Percentiles rank a stretch among this genome's conserved stretches.
These are phyloP conservation scores for Hymenotorrendiella dingleyae DNA, from an alignment of 2,329 filamentous ascomycete species.

Conservation along the genomic window DNA sequence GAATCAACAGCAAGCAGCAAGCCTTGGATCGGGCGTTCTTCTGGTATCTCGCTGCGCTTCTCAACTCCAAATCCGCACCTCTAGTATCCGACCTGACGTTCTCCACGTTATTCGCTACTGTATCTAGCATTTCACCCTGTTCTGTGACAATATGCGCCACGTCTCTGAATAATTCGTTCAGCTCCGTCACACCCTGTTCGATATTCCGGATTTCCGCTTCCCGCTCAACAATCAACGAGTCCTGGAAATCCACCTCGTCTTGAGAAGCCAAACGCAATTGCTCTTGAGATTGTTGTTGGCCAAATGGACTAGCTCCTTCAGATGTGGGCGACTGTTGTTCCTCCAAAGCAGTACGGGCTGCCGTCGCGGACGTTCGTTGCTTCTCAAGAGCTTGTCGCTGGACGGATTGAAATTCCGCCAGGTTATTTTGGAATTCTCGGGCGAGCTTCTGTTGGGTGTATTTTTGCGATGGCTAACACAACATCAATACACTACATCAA, in stretches of 20 bases:
- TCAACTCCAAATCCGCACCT: conserved; percentile 79
- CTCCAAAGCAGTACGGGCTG: conserved; percentile 75
- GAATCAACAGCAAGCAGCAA: conserved; percentile 82
- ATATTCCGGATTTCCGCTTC: conserved; percentile 97
- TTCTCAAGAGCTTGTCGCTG: conserved; percentile 89
- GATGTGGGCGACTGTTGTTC: conserved; percentile 40
- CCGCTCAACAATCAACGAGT: conserved; percentile 89
- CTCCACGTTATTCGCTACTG: conserved; percentile 84
- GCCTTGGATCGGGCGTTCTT: conserved; percentile 92
- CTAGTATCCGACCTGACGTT: conserved; percentile 74
- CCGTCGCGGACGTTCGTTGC: conserved; percentile 77
- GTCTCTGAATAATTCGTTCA: conserved; percentile 95
- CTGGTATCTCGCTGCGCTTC: conserved; percentile 84
- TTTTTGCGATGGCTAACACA: conserved; percentile 75
- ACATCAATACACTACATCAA: conserved; percentile 8
- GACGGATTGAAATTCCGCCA: conserved; percentile 88
- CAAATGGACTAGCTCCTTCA: conserved; percentile 33
- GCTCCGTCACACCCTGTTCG: conserved; percentile 88
- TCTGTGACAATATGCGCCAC: conserved; percentile 96
- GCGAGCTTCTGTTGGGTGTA: conserved; percentile 95
- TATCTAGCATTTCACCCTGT: conserved; percentile 83
- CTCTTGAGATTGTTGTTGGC: conserved; percentile 63
- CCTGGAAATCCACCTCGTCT: conserved; percentile 96
- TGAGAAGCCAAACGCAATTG: conserved; percentile 79
- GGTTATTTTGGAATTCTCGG: conserved; percentile 82